phyloP scores from a whole-genome alignment of 2,329 filamentous ascomycete genomes.

The Colletotrichum nymphaeae region DNA sequence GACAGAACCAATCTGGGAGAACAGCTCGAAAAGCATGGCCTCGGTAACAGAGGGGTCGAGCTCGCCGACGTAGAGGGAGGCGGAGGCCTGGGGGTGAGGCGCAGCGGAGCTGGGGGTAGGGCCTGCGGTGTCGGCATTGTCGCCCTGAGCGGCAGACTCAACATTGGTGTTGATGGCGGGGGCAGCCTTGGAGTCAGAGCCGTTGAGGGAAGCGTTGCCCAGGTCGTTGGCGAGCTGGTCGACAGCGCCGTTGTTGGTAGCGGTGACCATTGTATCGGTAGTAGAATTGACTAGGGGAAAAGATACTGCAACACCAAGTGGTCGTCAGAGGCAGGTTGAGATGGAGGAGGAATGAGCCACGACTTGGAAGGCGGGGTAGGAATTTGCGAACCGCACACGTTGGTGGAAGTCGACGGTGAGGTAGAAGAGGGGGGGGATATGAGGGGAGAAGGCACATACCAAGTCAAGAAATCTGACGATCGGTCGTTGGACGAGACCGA shows the following conservation, averaged over 20 bases:
- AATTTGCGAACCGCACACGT: conserved; percentile 4
- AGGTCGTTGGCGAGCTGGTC: conserved; percentile 86
- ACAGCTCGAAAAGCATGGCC: conserved; percentile 99
- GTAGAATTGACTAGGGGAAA: conserved; percentile 35
- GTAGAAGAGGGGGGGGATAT: not conserved
- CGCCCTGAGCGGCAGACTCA: conserved; percentile 60
- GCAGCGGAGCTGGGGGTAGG: conserved; percentile 80
- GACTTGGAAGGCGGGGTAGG: not conserved
- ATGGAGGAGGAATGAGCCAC: not conserved
- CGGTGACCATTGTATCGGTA: conserved; percentile 67
- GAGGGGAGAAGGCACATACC: conserved; percentile 22
- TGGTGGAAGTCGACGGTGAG: not conserved
- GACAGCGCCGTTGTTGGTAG: conserved; percentile 71
- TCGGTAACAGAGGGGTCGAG: conserved; percentile 96
- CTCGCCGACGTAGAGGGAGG: conserved; percentile 98
- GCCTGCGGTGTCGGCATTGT: conserved; percentile 72
- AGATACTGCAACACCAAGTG: conserved; percentile 30
- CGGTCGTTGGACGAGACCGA: conserved; percentile 25
- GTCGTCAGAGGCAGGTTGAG: not conserved
- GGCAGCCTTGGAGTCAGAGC: conserved; percentile 73
- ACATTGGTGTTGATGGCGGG: conserved; percentile 81
- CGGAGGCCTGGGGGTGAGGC: conserved; percentile 86
- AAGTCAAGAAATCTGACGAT: conserved; percentile 33
- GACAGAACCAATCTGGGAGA: conserved; percentile 98
- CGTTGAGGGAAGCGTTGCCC: conserved; percentile 76